Base-by-base conservation (phyloP, 192 early-diverging fungal genomes). In the Mortierella alpina region DNA sequence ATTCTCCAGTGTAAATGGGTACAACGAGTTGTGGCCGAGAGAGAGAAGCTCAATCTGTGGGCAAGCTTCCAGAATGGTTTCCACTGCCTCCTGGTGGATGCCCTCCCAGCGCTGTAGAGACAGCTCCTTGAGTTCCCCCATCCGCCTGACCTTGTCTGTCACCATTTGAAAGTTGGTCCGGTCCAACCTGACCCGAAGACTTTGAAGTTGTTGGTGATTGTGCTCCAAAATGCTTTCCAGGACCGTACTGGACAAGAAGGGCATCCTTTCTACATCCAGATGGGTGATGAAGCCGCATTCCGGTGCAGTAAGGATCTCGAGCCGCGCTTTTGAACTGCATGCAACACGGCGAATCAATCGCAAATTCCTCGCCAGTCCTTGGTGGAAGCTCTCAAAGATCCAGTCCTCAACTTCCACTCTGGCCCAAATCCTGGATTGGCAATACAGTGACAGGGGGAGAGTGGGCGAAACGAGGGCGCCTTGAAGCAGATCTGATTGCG, bases 41-140 rank as follows among this genome's bases (percentile, higher is more conserved):
- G 74, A 76, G 5, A 76, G 41, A 2, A 39, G 39, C 47, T 76
- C 74, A 14, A 76, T 50, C 54, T 69, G 59, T 0, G 74, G 74
- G 18, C 66, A 76, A 18, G 59, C 20, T 9, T 61, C 48, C 41
- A 76, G 40, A 50, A 69, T 48, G 1, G 22, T 23, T 18, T 31
- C 74, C 11, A 76, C 20, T 4, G 74, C 41, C 2, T 76, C 74
- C 47, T 68, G 53, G 10, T 68, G 45, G 18, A 76, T 14, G 1
- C 66, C 66, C 15, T 68, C 74, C 74, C 74, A 76, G 61, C 69
- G 74, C 41, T 76, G 74, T n/a, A 76, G 22, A 42, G 63, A 76
- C 45, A 76, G 40, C 31, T 76, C 74, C 42, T 56, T 68, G 13
- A 76, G n/a, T 14, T 63, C 54, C n/a, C 7, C 58, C 74, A 76